These are phyloP conservation scores for Camellia oleifera DNA, from an alignment of 179 eudicot species.

Conservation along the genomic window DNA sequence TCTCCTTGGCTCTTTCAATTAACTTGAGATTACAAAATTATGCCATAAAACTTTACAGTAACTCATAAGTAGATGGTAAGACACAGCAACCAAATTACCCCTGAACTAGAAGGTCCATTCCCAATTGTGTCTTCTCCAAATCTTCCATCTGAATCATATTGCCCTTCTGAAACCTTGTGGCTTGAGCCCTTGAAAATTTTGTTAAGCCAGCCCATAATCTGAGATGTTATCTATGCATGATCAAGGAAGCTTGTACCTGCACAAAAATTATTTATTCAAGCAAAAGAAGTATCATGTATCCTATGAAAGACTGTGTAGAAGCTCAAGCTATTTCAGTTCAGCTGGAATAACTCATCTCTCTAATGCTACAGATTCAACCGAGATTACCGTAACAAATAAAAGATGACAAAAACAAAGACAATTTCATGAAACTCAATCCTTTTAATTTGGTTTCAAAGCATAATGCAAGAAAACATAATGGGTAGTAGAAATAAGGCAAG, in stretches of 20 bases:
- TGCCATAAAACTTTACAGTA: not conserved
- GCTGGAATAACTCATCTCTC: conserved; percentile 4
- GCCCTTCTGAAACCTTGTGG: conserved; percentile 61
- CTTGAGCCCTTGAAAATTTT: conserved; percentile 68
- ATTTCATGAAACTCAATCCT: not conserved
- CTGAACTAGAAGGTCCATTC: conserved; percentile 58
- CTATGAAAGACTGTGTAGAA: conserved; percentile 10
- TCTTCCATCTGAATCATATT: conserved; percentile 42
- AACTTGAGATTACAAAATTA: not conserved
- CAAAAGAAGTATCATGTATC: not conserved
- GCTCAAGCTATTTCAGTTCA: not conserved
- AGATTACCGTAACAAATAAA: not conserved
- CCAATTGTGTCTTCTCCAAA: conserved; percentile 50
- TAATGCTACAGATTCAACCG: not conserved
- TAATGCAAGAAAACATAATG: not conserved
- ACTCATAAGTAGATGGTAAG: not conserved
- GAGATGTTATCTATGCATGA: conserved; percentile 28
- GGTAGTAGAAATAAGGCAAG: not conserved
- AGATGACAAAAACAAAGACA: not conserved
- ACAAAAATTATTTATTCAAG: conserved; percentile 13
- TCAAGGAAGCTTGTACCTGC: conserved; percentile 29
- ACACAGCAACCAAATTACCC: conserved; percentile 35
- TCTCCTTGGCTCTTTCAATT: conserved; percentile 2
- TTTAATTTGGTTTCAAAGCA: not conserved
- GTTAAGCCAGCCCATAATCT: conserved; percentile 74